phyloP scores from a whole-genome alignment of 1,139 yeast genomes.

The Debaryomyces nepalensis region DNA sequence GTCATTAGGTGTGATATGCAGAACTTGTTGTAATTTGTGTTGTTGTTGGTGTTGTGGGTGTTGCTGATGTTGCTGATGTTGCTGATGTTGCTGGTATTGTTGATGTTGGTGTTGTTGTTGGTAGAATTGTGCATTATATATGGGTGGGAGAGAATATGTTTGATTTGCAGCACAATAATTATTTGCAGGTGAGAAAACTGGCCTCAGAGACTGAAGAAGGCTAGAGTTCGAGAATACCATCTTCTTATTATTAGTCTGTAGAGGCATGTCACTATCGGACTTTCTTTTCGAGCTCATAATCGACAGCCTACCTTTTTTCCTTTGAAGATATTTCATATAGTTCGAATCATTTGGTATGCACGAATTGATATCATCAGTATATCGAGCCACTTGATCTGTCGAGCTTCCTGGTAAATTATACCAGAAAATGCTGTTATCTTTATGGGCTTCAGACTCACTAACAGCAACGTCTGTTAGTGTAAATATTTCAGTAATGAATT shows the following conservation, averaged over 20 bases:
- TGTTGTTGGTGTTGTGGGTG: not conserved
- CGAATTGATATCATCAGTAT: constrained; percentile 22
- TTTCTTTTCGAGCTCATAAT: constrained; percentile 1
- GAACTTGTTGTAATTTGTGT: constrained; percentile 3
- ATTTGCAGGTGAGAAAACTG: not conserved
- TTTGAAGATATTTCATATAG: constrained; percentile 21
- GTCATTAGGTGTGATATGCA: not conserved
- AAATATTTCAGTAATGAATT: constrained; percentile 20
- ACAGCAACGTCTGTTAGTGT: constrained; percentile 8
- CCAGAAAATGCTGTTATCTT: constrained; percentile 23
- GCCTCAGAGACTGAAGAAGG: not conserved
- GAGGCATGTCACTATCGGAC: constrained; percentile 1
- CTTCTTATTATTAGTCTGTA: not conserved
- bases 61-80: too few relatives aligned
- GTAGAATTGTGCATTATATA: not conserved
- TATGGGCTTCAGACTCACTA: constrained; percentile 5
- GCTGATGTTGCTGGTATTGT: too few relatives aligned
- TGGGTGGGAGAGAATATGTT: not conserved
- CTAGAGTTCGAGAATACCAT: not conserved
- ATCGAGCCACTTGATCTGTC: constrained; percentile 29
- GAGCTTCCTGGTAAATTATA: constrained; percentile 28
- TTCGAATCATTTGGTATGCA: constrained; percentile 31
- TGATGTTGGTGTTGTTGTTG: too few relatives aligned
- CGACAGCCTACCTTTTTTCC: constrained; percentile 14
- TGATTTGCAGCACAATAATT: constrained; percentile 2